Conservation (phyloP, 176 grass and related monocot species). For the Triticum dicoccoides region DNA sequence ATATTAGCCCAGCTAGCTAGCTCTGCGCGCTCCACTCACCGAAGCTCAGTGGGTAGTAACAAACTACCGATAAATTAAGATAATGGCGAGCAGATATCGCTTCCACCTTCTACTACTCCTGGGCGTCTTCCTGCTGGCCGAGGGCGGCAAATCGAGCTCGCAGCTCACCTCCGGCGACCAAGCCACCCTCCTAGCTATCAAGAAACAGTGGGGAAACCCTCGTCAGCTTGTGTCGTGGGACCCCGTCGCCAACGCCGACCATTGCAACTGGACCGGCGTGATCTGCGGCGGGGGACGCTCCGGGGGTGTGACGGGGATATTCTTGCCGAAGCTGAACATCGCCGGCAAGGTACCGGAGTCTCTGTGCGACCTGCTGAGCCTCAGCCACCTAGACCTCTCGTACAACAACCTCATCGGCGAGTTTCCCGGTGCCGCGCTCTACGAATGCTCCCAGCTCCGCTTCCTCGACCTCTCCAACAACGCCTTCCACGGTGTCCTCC, state of each 20-base stretch:
- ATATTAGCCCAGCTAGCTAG: no score
- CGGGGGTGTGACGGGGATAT: neutral
- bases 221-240: no score
- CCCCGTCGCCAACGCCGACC: no score
- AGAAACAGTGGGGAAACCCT: no score
- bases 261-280: no score
- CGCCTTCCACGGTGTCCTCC: constrained; percentile 27
- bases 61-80: no score
- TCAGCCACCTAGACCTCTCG: neutral
- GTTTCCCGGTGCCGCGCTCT: neutral
- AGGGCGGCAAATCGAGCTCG: neutral
- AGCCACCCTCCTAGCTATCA: no score
- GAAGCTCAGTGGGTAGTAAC: no score
- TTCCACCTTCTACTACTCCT: no score
- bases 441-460: constrained; percentile 24
- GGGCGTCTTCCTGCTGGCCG: no score
- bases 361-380: neutral
- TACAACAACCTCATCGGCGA: neutral
- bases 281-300: neutral
- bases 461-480: constrained; percentile 37
- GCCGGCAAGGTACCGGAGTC: neutral
- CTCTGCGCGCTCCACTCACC: no score
- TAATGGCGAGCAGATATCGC: no score
- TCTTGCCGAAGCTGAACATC: neutral
- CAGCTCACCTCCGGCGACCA: neutral